Evolutionary conservation across 306 rosid genomes (phyloP).

Genomic region (Medicago truncatula): DNA sequence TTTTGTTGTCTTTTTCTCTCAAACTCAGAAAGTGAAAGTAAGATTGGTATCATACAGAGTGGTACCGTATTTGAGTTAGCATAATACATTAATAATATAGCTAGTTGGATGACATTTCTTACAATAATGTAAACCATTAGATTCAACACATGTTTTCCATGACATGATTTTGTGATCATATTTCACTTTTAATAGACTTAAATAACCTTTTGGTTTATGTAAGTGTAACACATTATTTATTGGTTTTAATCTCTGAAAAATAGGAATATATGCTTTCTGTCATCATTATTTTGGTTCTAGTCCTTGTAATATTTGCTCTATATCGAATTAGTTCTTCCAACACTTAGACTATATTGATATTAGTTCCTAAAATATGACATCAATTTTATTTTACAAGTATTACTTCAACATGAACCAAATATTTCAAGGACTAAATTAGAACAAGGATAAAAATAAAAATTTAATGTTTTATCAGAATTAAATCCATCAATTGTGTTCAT

Average conservation of each 20-base stretch:
- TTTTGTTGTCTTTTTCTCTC: constrained; percentile 6
- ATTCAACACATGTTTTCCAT: not conserved
- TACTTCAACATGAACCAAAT: not conserved
- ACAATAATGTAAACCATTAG: constrained; percentile 11
- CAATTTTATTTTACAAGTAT: not conserved
- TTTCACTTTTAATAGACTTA: not conserved
- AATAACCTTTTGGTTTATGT: no score
- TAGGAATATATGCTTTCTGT: not conserved
- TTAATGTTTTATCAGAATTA: not conserved
- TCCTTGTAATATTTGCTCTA: not conserved
- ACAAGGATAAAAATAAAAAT: not conserved
- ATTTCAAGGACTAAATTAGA: not conserved
- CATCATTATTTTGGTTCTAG: not conserved
- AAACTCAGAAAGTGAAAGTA: constrained; percentile 12
- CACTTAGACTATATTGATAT: not conserved
- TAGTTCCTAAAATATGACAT: not conserved
- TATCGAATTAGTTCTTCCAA: not conserved
- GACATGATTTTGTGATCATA: not conserved
- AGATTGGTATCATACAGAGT: constrained; percentile 5
- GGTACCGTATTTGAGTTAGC: constrained; percentile 29
- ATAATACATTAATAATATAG: not conserved
- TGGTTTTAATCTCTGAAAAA: not conserved
- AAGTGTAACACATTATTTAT: not conserved
- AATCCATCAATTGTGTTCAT: not conserved
- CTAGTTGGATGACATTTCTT: constrained; percentile 2